A percentile compares a stretch with the other conserved stretches of the same genome.
Evolutionary conservation across 2,329 filamentous ascomycete genomes (phyloP).

Genomic region (Ascosphaera aggregata): DNA sequence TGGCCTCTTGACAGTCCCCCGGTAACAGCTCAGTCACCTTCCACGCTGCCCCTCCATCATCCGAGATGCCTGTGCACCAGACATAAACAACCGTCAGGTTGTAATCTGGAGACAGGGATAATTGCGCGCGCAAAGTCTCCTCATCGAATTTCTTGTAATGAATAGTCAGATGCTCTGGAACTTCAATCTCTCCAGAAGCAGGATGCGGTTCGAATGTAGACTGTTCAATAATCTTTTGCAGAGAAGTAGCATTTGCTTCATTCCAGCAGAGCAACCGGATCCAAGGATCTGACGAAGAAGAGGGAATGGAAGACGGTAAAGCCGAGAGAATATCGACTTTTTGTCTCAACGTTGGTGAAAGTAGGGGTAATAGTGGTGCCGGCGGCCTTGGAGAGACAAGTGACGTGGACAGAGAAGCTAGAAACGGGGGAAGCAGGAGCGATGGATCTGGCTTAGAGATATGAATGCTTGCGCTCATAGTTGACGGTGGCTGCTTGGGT

Average conservation of each 20-base stretch:
- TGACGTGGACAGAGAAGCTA: slow-evolving; percentile 38
- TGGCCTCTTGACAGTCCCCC: slow-evolving; percentile 24
- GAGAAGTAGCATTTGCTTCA: slow-evolving; percentile 24
- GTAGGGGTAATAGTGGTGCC: slow-evolving; percentile 34
- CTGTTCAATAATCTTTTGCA: slow-evolving; percentile 29
- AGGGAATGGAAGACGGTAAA: slow-evolving; percentile 9
- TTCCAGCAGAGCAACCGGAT: slow-evolving; percentile 37
- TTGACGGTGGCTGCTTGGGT: neutral
- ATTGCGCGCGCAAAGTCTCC: slow-evolving; percentile 34
- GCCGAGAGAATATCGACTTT: slow-evolving; percentile 31
- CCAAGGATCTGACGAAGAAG: slow-evolving; percentile 28
- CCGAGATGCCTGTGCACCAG: slow-evolving; percentile 27
- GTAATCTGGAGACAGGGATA: slow-evolving; percentile 29
- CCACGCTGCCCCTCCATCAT: slow-evolving; percentile 31
- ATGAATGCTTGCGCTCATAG: slow-evolving; percentile 5
- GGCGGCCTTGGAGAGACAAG: slow-evolving; percentile 35
- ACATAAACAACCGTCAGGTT: slow-evolving; percentile 32
- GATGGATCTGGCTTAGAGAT: slow-evolving; percentile 32
- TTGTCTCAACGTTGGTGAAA: slow-evolving; percentile 40
- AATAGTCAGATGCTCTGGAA: slow-evolving; percentile 31
- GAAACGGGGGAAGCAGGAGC: slow-evolving; percentile 34
- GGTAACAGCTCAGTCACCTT: slow-evolving; percentile 34
- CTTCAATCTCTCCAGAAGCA: slow-evolving; percentile 39
- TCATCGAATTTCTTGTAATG: slow-evolving; percentile 35
- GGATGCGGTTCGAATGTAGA: slow-evolving; percentile 38